Evolutionary conservation across 2,329 filamentous ascomycete species (phyloP).

Genomic region (Aspergillus carbonarius): DNA sequence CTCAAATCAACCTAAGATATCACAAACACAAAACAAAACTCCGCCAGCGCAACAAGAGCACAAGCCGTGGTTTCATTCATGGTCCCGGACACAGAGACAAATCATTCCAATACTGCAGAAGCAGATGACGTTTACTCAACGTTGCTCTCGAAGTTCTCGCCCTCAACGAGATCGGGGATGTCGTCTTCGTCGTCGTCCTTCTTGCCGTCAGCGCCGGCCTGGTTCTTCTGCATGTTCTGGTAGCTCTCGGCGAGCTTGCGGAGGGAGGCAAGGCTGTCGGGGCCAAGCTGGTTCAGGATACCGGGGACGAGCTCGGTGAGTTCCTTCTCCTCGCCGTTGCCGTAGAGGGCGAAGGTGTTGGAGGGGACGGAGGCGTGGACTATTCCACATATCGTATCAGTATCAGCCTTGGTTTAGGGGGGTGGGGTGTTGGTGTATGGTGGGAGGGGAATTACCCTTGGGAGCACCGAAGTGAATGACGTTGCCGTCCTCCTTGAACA

Average conservation of each 20-base stretch:
- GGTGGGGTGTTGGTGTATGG: neutral
- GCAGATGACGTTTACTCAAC: constrained; percentile 67
- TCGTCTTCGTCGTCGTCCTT: constrained; percentile 77
- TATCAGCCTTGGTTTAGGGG: neutral
- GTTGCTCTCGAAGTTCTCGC: constrained; percentile 98
- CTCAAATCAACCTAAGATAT: no score
- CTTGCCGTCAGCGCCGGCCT: constrained; percentile 72
- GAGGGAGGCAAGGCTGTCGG: constrained; percentile 94
- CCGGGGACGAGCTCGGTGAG: constrained; percentile 98
- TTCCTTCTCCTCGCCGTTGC: constrained; percentile 98
- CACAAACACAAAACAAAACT: no score
- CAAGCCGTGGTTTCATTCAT: no score
- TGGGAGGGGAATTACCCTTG: constrained; percentile 69
- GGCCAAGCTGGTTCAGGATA: constrained; percentile 99
- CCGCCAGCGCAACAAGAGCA: no score
- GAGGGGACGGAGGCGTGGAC: constrained; percentile 95
- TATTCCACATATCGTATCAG: constrained; percentile 39
- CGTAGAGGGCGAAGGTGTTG: constrained; percentile 99
- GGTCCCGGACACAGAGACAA: neutral
- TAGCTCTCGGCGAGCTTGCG: constrained; percentile 99
- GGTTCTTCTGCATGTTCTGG: constrained; percentile 97
- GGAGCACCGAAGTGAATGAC: constrained; percentile 98
- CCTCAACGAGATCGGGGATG: constrained; percentile 94
- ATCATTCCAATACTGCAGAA: neutral
- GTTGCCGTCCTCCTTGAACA: constrained; percentile 99